A percentile compares a stretch with the other conserved stretches of the same genome.
Conservation (phyloP, 2,329 filamentous ascomycete species). For the Dryadomyces quercus-mongolicae region DNA sequence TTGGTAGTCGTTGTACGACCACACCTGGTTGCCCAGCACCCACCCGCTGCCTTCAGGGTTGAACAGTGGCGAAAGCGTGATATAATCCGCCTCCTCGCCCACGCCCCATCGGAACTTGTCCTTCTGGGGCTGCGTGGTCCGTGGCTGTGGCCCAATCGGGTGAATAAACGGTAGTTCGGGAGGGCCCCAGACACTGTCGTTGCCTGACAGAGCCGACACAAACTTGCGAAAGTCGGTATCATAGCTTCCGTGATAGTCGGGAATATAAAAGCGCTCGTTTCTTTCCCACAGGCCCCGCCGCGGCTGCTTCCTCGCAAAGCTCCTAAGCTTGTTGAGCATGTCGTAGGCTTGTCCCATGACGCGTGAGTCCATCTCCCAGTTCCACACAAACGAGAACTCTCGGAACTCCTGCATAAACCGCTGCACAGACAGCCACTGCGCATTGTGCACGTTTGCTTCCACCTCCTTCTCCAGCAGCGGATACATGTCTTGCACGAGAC, state of each 20-base stretch:
- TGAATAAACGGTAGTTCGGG: constrained; percentile 44
- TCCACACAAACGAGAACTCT: constrained; percentile 74
- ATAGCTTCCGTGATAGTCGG: constrained; percentile 54
- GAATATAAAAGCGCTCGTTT: constrained; percentile 61
- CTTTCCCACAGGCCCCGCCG: constrained; percentile 64
- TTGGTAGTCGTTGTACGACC: constrained; percentile 45
- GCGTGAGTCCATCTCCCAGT: constrained; percentile 76
- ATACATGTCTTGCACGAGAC: constrained; percentile 66
- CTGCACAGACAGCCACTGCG: constrained; percentile 62
- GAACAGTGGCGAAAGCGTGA: constrained; percentile 66
- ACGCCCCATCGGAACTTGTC: constrained; percentile 19
- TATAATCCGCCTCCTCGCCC: constrained; percentile 20
- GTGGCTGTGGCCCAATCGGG: constrained; percentile 40
- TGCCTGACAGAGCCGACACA: constrained; percentile 41
- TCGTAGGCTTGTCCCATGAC: constrained; percentile 76
- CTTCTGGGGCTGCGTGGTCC: constrained; percentile 11
- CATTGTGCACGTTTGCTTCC: constrained; percentile 40
- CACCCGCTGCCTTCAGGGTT: constrained; percentile 61
- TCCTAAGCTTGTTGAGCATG: constrained; percentile 52
- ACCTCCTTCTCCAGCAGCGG: constrained; percentile 49
- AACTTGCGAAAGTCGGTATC: constrained; percentile 52
- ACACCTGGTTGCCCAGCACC: constrained; percentile 57
- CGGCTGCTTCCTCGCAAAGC: constrained; percentile 55
- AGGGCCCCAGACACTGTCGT: constrained; percentile 55
- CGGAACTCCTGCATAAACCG: constrained; percentile 65